Evolutionary conservation across 1,139 yeast species (phyloP), one percentile per base, ranked within the genome.

Genomic region (Taiozyma sp.): DNA sequence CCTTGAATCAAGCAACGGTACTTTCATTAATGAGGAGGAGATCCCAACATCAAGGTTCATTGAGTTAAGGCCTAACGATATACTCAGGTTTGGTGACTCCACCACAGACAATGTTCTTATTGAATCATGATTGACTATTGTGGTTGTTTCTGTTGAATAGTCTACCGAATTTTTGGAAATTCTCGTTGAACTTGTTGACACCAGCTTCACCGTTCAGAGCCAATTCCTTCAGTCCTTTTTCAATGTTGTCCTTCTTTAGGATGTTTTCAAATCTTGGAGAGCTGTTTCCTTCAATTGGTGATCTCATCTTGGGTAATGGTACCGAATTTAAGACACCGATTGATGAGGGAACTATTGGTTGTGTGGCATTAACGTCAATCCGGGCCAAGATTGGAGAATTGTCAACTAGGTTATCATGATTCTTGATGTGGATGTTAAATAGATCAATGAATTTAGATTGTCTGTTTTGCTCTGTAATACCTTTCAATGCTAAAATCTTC

Each of bases 401-500:
- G 3, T 74, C 76, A 4, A 67, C 63, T 43, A 80, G 65, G 47
- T 73, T 59, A 23, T 79, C 81, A 52, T 75, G 83, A 7, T 79
- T 73, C 27, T 80, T 71, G 51, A 84, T 65, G 63, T 84, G 87
- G 13, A 79, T 67, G 55, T 78, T 76, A 70, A 87, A 88, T 52
- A 76, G 70, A 48, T 86, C 93, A 46, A 81, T 63, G 57, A 80
- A 84, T 57, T 78, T 76, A 43, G 68, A 64, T 47, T 79, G 81
- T 49, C 75, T 77, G 34, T 67, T 63, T 49, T 70, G 69, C 40
- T 68, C 67, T 2, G 73, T 55, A 23, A 83, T 71, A 8, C 86
- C 84, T 66, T 87, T 88, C 54, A 88, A 72, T 36, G 75, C 79
- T 51, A 89, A 71, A 6, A 89, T 71, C 63, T 87, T 88, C 54